A percentile compares a stretch with the other conserved stretches of the same genome.
phyloP scores from a whole-genome alignment of 352 stramenopile genomes.

The Phytophthora ohioensis region DNA sequence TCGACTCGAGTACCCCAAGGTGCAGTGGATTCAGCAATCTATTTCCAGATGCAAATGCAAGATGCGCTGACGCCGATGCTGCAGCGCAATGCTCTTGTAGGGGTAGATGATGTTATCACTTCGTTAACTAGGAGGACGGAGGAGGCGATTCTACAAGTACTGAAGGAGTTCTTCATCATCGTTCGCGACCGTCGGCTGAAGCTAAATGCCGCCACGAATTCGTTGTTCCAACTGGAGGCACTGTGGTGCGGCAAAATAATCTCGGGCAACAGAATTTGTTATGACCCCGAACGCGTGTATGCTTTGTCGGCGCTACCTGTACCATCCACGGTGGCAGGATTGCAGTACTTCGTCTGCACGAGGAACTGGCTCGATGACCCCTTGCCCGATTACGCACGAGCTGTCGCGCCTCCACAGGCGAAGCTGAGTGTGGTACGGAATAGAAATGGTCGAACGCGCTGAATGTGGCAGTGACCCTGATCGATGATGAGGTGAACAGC shows the following conservation, averaged over 20 bases:
- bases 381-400: slow-evolving; percentile 23
- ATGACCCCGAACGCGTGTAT: slow-evolving; percentile 17
- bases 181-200: slow-evolving; percentile 25
- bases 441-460: neutral
- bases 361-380: slow-evolving; percentile 26
- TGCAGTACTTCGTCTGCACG: neutral
- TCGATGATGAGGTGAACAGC: neutral
- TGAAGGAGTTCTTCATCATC: slow-evolving; percentile 21
- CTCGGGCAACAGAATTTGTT: slow-evolving; percentile 1
- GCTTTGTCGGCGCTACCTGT: neutral
- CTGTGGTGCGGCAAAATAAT: slow-evolving; percentile 38
- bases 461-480: neutral
- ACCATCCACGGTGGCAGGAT: too few species aligned
- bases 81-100: slow-evolving; percentile 28
- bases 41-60: slow-evolving; percentile 31
- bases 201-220: slow-evolving; percentile 27
- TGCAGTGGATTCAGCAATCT: slow-evolving; percentile 7
- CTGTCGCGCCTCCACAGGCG: slow-evolving; percentile 19
- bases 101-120: slow-evolving; percentile 42
- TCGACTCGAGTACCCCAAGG: slow-evolving; percentile 15
- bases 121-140: neutral
- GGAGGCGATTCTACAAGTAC: slow-evolving; percentile 5
- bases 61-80: slow-evolving; percentile 5
- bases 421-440: slow-evolving; percentile 3
- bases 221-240: slow-evolving; percentile 11